Evolutionary conservation across 2,329 filamentous ascomycete species (phyloP).

Genomic region (Epichloe coenophiala): DNA sequence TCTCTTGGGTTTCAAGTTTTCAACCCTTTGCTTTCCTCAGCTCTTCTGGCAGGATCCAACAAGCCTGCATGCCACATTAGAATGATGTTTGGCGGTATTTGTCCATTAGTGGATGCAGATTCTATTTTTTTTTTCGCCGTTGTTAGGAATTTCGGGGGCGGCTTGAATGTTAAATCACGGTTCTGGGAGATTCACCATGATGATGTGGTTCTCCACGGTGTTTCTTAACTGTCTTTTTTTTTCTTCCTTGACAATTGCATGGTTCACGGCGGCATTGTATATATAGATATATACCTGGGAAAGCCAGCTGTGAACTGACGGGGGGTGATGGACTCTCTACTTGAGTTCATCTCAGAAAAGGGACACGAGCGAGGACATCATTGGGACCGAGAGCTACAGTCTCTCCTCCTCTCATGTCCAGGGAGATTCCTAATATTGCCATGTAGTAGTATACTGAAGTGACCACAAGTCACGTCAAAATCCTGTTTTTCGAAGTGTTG

Average conservation of each 20-base stretch:
- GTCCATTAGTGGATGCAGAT: not conserved
- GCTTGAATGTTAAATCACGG: too few relatives aligned
- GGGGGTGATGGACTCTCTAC: too few relatives aligned
- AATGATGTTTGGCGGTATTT: slow-evolving; percentile 1
- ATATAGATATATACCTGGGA: not conserved
- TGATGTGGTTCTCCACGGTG: too few relatives aligned
- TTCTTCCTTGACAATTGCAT: not conserved
- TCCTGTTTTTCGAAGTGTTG: too few relatives aligned
- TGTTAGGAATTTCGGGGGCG: not conserved
- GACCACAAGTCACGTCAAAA: too few relatives aligned
- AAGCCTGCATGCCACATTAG: slow-evolving; percentile 1
- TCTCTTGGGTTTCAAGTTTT: not conserved
- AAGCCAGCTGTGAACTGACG: slow-evolving; percentile 2
- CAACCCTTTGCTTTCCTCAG: not conserved
- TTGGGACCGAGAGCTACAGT: not conserved
- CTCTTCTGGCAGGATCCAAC: not conserved
- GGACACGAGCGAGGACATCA: not conserved
- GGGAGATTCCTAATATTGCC: not conserved
- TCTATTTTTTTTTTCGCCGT: not conserved
- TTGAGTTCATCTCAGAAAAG: not conserved
- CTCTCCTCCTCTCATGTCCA: not conserved
- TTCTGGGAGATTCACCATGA: too few relatives aligned
- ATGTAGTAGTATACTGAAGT: not conserved
- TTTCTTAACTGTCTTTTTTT: not conserved
- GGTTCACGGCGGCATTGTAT: slow-evolving; percentile 2